These are phyloP conservation scores for Phtheirospermum japonicum DNA, from an alignment of 257 asterid genomes.

Conservation along the genomic window DNA sequence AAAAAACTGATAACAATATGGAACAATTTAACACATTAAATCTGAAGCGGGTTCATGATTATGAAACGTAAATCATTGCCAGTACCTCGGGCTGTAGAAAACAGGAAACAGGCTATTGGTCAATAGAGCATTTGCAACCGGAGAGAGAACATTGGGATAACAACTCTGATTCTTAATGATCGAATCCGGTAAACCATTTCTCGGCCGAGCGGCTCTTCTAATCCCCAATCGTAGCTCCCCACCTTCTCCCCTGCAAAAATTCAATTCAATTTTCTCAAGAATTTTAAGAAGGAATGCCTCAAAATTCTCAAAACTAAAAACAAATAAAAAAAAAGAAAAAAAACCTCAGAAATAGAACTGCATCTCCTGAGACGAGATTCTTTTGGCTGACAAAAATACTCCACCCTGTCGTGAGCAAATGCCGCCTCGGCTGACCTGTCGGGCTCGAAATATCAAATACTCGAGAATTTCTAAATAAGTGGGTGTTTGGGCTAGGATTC, in stretches of 20 bases:
- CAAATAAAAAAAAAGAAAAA: conserved; percentile 1
- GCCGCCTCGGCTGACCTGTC: conserved; percentile 98
- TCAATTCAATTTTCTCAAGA: too few relatives aligned
- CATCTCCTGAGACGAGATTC: conserved; percentile 86
- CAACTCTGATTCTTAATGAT: conserved; percentile 69
- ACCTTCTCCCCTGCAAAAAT: conserved; percentile 66
- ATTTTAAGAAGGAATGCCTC: too few relatives aligned
- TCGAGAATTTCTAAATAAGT: conserved; percentile 18
- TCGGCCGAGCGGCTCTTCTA: conserved; percentile 90
- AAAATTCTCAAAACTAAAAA: not conserved
- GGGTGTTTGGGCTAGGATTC: too few relatives aligned
- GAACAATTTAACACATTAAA: too few relatives aligned
- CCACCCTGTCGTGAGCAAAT: conserved; percentile 99
- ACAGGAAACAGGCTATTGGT: conserved; percentile 52
- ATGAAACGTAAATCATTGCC: too few relatives aligned
- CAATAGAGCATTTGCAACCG: conserved; percentile 70
- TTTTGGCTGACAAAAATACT: conserved; percentile 91
- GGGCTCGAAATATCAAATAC: conserved; percentile 24
- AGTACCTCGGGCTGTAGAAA: conserved; percentile 86
- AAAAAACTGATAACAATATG: not conserved
- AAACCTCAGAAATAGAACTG: conserved; percentile 91
- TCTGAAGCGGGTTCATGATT: too few relatives aligned
- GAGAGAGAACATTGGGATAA: conserved; percentile 65
- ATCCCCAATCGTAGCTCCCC: conserved; percentile 88
- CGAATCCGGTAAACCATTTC: conserved; percentile 85